A percentile compares a stretch with the other conserved stretches of the same genome.
phyloP scores from a whole-genome alignment of 768 basidiomycete species.

The Strobilomyces echinocephalus region DNA sequence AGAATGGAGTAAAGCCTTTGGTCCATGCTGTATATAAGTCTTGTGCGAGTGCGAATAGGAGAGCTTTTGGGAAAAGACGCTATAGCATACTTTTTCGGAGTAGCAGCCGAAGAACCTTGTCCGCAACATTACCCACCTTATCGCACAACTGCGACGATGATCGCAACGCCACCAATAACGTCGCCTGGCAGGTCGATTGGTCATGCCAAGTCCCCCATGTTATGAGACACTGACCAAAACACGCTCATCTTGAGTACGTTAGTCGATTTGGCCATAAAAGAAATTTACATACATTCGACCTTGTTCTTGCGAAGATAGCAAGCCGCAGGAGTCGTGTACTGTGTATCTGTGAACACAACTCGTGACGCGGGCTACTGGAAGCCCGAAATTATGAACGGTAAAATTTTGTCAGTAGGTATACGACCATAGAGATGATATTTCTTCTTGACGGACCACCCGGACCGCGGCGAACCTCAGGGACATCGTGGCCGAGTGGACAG shows the following conservation, averaged over 20 bases:
- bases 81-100: background rate
- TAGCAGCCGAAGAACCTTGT: background rate
- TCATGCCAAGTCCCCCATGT: background rate
- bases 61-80: background rate
- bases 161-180: background rate
- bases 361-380: background rate
- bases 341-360: background rate
- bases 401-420: background rate
- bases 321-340: background rate
- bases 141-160: background rate
- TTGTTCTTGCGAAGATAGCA: background rate
- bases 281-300: constrained; percentile 2
- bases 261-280: background rate
- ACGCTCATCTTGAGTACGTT: background rate
- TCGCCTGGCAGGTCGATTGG: background rate
- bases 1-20: background rate
- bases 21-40: background rate
- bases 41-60: too few species aligned
- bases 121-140: background rate
- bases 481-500: too few species aligned
- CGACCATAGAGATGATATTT: background rate
- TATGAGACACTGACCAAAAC: background rate
- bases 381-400: background rate
- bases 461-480: too few species aligned
- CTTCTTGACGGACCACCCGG: too few species aligned